Evolutionary conservation across 148 eudicot species (phyloP), one percentile per base, ranked within the genome.

Genomic region (Vaccinium darrowii): DNA sequence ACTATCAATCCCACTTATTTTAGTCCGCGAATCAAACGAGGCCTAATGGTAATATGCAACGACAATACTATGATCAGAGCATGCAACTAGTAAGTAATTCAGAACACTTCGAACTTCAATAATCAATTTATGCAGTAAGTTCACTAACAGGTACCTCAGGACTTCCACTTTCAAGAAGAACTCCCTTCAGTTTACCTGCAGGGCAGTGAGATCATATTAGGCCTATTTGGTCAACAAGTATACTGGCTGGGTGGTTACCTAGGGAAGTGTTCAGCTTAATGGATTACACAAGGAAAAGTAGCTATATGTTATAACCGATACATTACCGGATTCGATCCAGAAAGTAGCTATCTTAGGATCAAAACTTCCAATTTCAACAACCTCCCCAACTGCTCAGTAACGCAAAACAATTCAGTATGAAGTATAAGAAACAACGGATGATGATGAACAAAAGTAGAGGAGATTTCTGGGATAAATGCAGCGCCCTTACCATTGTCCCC

Each of bases 281-380:
- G 52, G 15, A 36, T 36, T 80, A 30, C 33, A 76, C 1, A 19
- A 56, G 49, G 67, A 39, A 79, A 80, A 56, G 25, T 80, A 4
- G 52, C 13, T 18, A 43, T 43, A 43, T 5, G 47, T 43, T 43
- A 43, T 57, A 57, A 78, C 62, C 14, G 58, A 81, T 53, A 53
- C 58, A 43, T 43, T 94, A 94, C 99, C 99, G 47, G 94, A 91
- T 84, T 97, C 99, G 78, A 97, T 88, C 99, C 99, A 97, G 91
- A 97, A 97, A 63, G 98, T 94, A 67, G 96, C 99, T 73, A 97
- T 91, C 90, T 97, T 97, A 51, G 99, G 99, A 90, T 95, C 94
- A 86, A 97, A 97, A 83, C 93, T 94, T 43, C 99, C 99, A 81
- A 97, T 30, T 90, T 97, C 96, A 88, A 97, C 88, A 16, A 94